Base-by-base conservation (phyloP, 768 basidiomycete species). In the Pleurotus sapidus region DNA sequence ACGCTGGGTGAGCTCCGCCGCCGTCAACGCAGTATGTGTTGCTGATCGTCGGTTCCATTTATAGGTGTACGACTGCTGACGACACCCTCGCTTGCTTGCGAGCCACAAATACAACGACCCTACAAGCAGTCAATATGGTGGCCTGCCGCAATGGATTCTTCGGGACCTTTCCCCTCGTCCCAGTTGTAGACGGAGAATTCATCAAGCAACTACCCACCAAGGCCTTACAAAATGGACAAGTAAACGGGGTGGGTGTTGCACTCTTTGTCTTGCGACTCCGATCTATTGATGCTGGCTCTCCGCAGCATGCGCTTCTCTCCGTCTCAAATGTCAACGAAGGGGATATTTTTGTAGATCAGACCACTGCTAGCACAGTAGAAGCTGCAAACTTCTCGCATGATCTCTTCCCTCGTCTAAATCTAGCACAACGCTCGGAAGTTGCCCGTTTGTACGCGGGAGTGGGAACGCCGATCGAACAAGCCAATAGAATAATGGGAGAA, bases 401-500 rank as follows among this genome's bases (percentile, higher is more conserved):
- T 7, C 42, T 65, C 11, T 64, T 63, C 57, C 67, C 67, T 24
- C 53, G 57, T 15, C 37, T 65, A 15, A 39, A 30, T 2, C 23
- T 17, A 3, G n/a, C 17, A 7, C 39, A 64, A 24, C 37, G 49
- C 4, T 43, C 42, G 11, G 18, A 59, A 40, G 59, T 59, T 2
- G 57, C 58, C 7, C 37, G 50, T 15, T 37, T 63, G 18, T 66
- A 67, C 53, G 42, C 46, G 2, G 45, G 42, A 14, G 38, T 59
- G 51, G 64, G 63, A 14, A 56, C 66, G 1, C 57, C 70, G n/a
- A 55, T 72, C 5, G 60, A 68, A 24, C 77, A 77, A 56, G 73
- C 66, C 4, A 67, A 51, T 12, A 62, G 64, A 1, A 72, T 74
- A 18, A 73, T 74, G 67, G 70, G 74, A 2, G 79, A 81, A 65